Conservation (phyloP, 805 yeast genomes). For the Zygoascus biomembranicola region DNA sequence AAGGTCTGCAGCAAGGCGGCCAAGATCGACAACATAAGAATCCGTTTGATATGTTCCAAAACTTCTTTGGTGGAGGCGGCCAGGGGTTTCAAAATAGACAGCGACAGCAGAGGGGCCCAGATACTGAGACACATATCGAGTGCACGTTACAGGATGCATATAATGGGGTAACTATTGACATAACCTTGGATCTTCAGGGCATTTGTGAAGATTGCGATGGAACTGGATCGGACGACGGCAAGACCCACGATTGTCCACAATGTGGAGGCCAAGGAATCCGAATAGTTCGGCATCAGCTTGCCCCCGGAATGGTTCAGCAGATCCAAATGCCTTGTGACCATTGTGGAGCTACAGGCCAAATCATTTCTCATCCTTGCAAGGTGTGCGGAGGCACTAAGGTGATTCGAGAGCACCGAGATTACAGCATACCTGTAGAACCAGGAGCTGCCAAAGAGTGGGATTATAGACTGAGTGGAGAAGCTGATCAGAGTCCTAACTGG, state of each 20-base stretch:
- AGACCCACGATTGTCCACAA: slow-evolving; percentile 50
- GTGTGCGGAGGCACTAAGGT: slow-evolving; percentile 68
- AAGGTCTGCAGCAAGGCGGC: slow-evolving; percentile 44
- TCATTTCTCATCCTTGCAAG: slow-evolving; percentile 55
- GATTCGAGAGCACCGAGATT: slow-evolving; percentile 44
- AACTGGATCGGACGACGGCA: slow-evolving; percentile 76
- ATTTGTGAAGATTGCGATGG: slow-evolving; percentile 76
- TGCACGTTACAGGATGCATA: slow-evolving; percentile 60
- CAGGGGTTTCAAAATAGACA: slow-evolving; percentile 4
- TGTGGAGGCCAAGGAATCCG: slow-evolving; percentile 75
- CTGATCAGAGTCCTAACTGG: slow-evolving; percentile 77
- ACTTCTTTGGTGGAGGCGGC: slow-evolving; percentile 47
- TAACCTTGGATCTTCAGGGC: slow-evolving; percentile 60
- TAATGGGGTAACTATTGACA: slow-evolving; percentile 55
- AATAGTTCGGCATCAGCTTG: slow-evolving; percentile 62
- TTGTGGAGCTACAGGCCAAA: slow-evolving; percentile 72
- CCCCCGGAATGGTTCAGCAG: slow-evolving; percentile 85
- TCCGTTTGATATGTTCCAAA: slow-evolving; percentile 58
- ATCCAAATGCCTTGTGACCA: slow-evolving; percentile 70
- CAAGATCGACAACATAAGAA: slow-evolving; percentile 27
- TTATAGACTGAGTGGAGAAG: slow-evolving; percentile 61
- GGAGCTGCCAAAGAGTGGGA: slow-evolving; percentile 60
- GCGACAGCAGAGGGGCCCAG: slow-evolving; percentile 44
- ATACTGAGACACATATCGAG: slow-evolving; percentile 47
- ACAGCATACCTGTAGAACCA: slow-evolving; percentile 54